Conservation (phyloP, 148 eudicot genomes). For the Arctostaphylos glauca region DNA sequence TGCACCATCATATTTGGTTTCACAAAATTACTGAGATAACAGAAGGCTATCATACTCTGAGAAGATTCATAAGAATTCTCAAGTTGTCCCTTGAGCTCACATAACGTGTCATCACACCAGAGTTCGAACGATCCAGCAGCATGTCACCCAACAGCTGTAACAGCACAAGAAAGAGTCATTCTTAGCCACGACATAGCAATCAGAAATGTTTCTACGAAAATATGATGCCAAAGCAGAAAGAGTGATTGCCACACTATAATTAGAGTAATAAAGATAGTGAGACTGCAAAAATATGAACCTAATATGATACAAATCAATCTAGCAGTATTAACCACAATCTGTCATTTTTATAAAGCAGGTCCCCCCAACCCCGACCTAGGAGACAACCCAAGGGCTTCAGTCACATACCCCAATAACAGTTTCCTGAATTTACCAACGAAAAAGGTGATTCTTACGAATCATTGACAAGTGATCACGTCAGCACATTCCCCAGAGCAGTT, state of each 20-base stretch:
- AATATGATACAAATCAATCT: background rate
- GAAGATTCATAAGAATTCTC: slow-evolving; percentile 89
- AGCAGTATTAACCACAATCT: background rate
- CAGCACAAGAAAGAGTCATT: slow-evolving; percentile 3
- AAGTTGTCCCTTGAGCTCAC: slow-evolving; percentile 78
- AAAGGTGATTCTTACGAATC: background rate
- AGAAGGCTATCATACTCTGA: slow-evolving; percentile 49
- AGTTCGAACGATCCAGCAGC: slow-evolving; percentile 84
- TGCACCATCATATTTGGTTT: background rate
- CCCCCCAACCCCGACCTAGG: background rate
- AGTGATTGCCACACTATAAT: background rate
- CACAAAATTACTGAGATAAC: background rate
- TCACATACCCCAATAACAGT: background rate
- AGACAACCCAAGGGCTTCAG: background rate
- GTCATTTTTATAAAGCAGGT: background rate
- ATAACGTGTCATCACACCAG: slow-evolving; percentile 72
- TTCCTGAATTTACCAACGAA: background rate
- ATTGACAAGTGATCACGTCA: background rate
- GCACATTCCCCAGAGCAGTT: background rate
- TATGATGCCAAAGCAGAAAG: slow-evolving; percentile 2
- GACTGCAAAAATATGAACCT: background rate
- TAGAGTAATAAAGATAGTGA: background rate
- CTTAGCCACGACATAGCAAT: background rate
- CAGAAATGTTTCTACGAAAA: background rate
- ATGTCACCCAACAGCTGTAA: slow-evolving; percentile 80